Evolutionary conservation across 1,284 basidiomycete genomes (phyloP), one percentile per base, ranked within the genome.

Genomic region (Neolentinus lepideus): DNA sequence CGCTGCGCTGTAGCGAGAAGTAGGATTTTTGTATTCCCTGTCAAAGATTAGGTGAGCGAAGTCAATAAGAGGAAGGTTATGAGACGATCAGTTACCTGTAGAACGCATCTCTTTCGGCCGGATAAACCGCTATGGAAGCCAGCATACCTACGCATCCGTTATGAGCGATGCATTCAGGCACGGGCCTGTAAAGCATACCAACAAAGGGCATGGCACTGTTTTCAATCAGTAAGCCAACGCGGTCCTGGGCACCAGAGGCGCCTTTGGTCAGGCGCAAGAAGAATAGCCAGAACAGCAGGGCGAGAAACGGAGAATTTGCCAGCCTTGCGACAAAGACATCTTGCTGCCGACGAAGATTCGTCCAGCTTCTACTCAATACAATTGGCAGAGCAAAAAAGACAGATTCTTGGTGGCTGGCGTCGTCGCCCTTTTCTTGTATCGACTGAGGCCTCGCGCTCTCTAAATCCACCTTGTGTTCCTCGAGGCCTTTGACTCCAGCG

Each of bases 331-430:
- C 57, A 46, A 60, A 60, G 3, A 62, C 21, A 35, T 61, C 58
- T 3, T 54, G 54, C 51, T 58, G 58, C 43, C 60, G 31, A 56
- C 55, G 54, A 2, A 54, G 54, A 35, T 61, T 61, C 27, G 53
- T 38, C n/a, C 50, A 47, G 6, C 54, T 56, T 11, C 60, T 55
- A 16, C 56, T 55, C 14, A 62, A 43, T 14, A 62, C 48, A 3
- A 62, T 57, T 2, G 60, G 60, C 9, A 60, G 38, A 12, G 60
- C 60, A 29, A 59, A 54, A 27, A 54, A 57, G 9, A 58, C 57
- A n/a, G 60, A 57, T 31, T 54, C 57, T 24, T 25, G 46, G 14
- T 60, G 55, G 2, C 38, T 52, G 11, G 55, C 45, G 2, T 59
- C 55, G 24, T 56, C 21, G 12, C 11, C 47, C 21, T 35, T 53